phyloP scores from a whole-genome alignment of 179 eudicot species.

The Vitellaria paradoxa region DNA sequence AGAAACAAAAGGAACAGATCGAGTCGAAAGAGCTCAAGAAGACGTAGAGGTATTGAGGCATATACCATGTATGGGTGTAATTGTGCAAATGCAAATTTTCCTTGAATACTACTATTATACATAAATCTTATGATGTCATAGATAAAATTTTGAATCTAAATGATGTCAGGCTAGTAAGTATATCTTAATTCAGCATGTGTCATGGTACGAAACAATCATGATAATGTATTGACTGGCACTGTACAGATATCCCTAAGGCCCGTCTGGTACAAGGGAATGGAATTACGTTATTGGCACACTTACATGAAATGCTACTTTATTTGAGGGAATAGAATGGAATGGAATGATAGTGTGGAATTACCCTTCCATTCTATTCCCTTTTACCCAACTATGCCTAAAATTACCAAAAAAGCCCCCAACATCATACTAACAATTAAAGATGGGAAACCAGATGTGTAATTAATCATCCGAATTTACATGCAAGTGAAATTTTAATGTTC shows the following conservation, averaged over 20 bases:
- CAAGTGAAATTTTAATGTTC: neutral
- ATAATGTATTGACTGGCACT: neutral
- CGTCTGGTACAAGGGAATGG: no score
- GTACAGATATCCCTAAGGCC: neutral
- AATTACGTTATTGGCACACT: no score
- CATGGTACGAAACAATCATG: neutral
- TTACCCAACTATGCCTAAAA: neutral
- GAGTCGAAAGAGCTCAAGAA: neutral
- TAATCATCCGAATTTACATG: neutral
- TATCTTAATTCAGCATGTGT: neutral
- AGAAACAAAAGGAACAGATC: neutral
- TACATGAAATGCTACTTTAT: no score
- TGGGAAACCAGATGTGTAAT: neutral
- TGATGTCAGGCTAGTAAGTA: neutral
- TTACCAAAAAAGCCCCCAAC: neutral
- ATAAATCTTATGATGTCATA: no score
- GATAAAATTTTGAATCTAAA: neutral
- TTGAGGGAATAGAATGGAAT: no score
- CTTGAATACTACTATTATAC: no score
- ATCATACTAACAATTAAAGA: neutral
- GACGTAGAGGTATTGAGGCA: neutral
- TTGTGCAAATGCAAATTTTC: neutral
- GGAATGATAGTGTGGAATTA: no score
- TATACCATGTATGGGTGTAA: neutral
- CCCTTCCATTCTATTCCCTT: no score